A percentile compares a stretch with the other conserved stretches of the same genome.
Evolutionary conservation across 495 filamentous ascomycete species (phyloP).

Genomic region (Penicillium psychrofluorescens): DNA sequence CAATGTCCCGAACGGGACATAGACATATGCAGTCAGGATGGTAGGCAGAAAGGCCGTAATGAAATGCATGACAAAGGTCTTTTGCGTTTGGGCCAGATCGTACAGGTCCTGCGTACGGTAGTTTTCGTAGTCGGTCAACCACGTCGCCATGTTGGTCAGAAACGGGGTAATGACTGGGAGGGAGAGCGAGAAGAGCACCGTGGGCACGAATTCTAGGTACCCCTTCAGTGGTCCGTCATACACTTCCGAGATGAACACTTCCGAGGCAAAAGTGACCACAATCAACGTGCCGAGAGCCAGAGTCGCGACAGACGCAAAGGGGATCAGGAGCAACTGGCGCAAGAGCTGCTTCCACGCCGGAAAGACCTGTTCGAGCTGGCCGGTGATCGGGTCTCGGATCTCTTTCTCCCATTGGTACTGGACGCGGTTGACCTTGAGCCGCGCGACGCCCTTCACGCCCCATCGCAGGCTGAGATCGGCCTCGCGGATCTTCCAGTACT

Average conservation of each 20-base stretch:
- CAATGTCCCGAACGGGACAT: conserved; percentile 81
- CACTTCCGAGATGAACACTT: conserved; percentile 89
- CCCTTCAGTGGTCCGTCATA: conserved; percentile 82
- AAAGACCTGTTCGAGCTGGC: conserved; percentile 69
- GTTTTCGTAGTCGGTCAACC: conserved; percentile 79
- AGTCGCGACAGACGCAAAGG: conserved; percentile 74
- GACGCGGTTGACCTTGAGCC: conserved; percentile 68
- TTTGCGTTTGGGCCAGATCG: conserved; percentile 73
- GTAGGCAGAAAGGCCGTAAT: conserved; percentile 91
- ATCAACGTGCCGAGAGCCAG: conserved; percentile 71
- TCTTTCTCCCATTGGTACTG: conserved; percentile 75
- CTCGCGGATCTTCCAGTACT: conserved; percentile 96
- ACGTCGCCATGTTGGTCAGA: conserved; percentile 67
- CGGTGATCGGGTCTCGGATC: conserved; percentile 71
- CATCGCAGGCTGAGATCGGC: conserved; percentile 83
- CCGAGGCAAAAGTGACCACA: conserved; percentile 74
- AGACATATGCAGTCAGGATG: conserved; percentile 89
- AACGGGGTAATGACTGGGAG: conserved; percentile 68
- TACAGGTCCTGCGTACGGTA: conserved; percentile 80
- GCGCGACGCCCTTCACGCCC: conserved; percentile 78
- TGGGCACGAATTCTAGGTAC: conserved; percentile 79
- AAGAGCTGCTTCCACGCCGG: conserved; percentile 66
- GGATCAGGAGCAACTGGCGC: conserved; percentile 74
- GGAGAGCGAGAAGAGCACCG: conserved; percentile 67
- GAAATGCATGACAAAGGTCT: conserved; percentile 92